A percentile compares a stretch with the other conserved stretches of the same genome.
Evolutionary conservation across 495 filamentous ascomycete genomes (phyloP).

Genomic region (Neurospora sp.): DNA sequence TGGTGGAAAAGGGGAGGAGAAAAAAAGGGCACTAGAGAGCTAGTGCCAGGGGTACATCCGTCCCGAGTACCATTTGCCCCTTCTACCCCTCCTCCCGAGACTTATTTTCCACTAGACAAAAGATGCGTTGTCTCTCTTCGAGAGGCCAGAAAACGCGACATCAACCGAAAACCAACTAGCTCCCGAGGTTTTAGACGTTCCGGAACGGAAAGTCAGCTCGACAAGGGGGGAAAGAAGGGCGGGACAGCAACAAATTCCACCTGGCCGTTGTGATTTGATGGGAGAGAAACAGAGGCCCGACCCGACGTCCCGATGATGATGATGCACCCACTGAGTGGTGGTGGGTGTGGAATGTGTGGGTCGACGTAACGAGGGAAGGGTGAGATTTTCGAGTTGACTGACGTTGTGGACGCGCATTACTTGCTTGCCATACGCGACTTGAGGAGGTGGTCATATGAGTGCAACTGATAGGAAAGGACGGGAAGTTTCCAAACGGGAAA

Average conservation of each 20-base stretch:
- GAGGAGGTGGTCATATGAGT: neutral
- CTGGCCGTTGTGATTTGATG: neutral
- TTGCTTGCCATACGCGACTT: neutral
- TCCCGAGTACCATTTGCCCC: neutral
- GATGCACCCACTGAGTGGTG: neutral
- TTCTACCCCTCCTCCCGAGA: neutral
- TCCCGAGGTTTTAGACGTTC: neutral
- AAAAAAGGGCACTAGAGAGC: neutral
- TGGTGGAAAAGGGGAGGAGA: neutral
- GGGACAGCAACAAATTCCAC: neutral
- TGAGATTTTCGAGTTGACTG: neutral
- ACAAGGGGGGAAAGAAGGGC: neutral
- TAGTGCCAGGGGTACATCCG: neutral
- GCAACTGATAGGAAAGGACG: neutral
- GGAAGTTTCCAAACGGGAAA: neutral
- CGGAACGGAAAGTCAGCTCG: neutral
- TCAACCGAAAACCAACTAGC: neutral
- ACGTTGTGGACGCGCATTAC: neutral
- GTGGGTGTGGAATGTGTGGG: neutral
- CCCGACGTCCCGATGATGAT: neutral
- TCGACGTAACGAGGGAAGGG: neutral
- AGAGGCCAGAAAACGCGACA: neutral
- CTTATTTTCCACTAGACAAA: neutral
- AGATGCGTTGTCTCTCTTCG: neutral
- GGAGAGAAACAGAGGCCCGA: neutral